A percentile compares a stretch with the other conserved stretches of the same genome.
Evolutionary conservation across 148 eudicot genomes (phyloP).

Genomic region (Beta vulgaris): DNA sequence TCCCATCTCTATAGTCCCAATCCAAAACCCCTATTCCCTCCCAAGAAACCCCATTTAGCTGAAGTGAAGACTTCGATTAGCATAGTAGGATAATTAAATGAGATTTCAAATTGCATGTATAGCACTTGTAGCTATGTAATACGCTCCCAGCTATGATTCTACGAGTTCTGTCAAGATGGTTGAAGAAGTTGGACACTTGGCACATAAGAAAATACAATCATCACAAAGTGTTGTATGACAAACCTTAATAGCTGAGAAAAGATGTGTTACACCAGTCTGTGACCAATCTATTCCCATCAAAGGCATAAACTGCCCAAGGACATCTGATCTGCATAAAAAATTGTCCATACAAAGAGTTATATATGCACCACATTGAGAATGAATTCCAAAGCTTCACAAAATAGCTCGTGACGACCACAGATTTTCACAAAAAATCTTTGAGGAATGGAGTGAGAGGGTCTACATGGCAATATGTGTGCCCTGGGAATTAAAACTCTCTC

Average conservation of each 20-base stretch:
- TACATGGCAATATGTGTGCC: background rate
- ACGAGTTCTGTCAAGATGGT: background rate
- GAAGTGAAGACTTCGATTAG: no score
- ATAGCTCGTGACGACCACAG: background rate
- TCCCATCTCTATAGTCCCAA: no score
- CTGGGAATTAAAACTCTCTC: no score
- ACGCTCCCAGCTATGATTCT: background rate
- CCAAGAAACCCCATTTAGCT: no score
- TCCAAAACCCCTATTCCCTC: no score
- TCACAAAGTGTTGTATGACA: conserved; percentile 1
- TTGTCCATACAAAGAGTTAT: conserved; percentile 4
- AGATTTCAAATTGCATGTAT: background rate
- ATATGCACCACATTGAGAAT: background rate
- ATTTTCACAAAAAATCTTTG: background rate
- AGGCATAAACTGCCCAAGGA: conserved; percentile 99
- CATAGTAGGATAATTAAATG: background rate
- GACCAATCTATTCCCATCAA: conserved; percentile 97
- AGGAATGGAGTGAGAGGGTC: background rate
- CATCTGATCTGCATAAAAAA: conserved; percentile 69
- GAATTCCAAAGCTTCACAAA: background rate
- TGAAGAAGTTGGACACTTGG: no score
- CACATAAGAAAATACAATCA: background rate
- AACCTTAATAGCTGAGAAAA: conserved; percentile 95
- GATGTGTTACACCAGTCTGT: conserved; percentile 93
- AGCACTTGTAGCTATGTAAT: background rate